These are phyloP conservation scores for Diaporthe sp. DNA, from an alignment of 2,329 filamentous ascomycete genomes.

Conservation along the genomic window DNA sequence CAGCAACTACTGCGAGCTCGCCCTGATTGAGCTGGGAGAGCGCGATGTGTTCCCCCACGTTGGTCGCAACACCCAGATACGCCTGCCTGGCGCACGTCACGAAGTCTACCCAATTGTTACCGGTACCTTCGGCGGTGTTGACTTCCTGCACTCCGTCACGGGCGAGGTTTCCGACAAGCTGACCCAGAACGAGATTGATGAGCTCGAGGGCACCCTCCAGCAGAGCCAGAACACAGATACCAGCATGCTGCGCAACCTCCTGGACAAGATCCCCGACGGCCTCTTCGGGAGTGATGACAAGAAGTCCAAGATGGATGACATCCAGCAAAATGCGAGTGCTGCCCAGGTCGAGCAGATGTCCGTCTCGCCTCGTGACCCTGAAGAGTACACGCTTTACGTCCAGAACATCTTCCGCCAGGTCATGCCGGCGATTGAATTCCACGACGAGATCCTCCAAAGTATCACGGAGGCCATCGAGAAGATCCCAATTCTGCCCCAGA, in stretches of 20 bases:
- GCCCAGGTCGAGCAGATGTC: slow-evolving; percentile 80
- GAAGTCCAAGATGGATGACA: slow-evolving; percentile 79
- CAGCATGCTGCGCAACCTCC: slow-evolving; percentile 80
- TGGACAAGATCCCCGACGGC: slow-evolving; percentile 84
- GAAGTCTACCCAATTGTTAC: slow-evolving; percentile 86
- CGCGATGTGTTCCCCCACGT: slow-evolving; percentile 87
- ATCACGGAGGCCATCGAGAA: slow-evolving; percentile 84
- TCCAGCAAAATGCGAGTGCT: slow-evolving; percentile 79
- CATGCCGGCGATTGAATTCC: slow-evolving; percentile 90
- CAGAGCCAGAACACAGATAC: slow-evolving; percentile 72
- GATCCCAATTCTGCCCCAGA: slow-evolving; percentile 84
- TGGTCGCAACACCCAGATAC: slow-evolving; percentile 77
- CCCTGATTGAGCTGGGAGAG: slow-evolving; percentile 88
- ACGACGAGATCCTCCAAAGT: slow-evolving; percentile 85
- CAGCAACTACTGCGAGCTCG: slow-evolving; percentile 92
- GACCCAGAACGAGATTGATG: slow-evolving; percentile 89
- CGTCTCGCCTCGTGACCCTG: slow-evolving; percentile 82
- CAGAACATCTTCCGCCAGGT: slow-evolving; percentile 80
- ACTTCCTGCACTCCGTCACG: slow-evolving; percentile 90
- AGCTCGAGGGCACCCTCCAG: slow-evolving; percentile 85
- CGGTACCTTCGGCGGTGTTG: slow-evolving; percentile 93
- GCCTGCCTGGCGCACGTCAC: slow-evolving; percentile 72
- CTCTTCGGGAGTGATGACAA: slow-evolving; percentile 82
- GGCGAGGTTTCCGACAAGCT: slow-evolving; percentile 87
- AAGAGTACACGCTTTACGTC: slow-evolving; percentile 85